Conservation (phyloP, 257 asterid species). For the Salvia rosmarinus region DNA sequence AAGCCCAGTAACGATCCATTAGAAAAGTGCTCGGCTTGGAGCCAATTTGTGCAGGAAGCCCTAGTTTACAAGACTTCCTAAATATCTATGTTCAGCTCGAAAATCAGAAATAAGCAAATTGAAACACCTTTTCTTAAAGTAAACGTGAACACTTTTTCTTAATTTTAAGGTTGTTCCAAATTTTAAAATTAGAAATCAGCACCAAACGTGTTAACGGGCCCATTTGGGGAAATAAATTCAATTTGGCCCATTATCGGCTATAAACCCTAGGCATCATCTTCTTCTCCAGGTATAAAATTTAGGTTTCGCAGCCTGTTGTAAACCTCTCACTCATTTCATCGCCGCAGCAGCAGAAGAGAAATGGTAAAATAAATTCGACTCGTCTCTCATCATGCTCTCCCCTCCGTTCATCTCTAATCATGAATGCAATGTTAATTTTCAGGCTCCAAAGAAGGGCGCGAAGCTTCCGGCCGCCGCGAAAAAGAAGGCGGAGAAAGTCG, state of each 20-base stretch:
- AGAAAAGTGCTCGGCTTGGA: too few species aligned
- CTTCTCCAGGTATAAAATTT: not conserved
- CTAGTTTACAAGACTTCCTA: too few species aligned
- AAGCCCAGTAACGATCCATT: too few species aligned
- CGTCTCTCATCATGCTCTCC: not conserved
- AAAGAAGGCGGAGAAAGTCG: slow-evolving; percentile 50
- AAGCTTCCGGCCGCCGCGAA: slow-evolving; percentile 49
- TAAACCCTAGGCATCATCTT: slow-evolving; percentile 25
- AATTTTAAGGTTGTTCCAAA: too few species aligned
- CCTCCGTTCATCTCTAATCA: not conserved
- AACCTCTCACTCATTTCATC: slow-evolving; percentile 14
- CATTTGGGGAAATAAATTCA: not conserved
- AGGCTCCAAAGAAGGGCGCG: slow-evolving; percentile 66
- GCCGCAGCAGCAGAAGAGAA: slow-evolving; percentile 22
- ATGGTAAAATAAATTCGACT: slow-evolving; percentile 24
- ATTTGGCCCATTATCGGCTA: not conserved
- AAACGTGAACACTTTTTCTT: too few species aligned
- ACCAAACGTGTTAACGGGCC: not conserved
- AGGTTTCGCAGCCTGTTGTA: slow-evolving; percentile 35
- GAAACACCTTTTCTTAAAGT: too few species aligned
- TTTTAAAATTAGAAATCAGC: too few species aligned
- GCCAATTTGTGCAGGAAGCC: too few species aligned
- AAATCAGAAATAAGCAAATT: too few species aligned
- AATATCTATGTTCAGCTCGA: too few species aligned
- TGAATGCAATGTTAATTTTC: slow-evolving; percentile 18